Evolutionary conservation across 345 rosid genomes (phyloP), one percentile per base, ranked within the genome.

Genomic region (Punica granatum): DNA sequence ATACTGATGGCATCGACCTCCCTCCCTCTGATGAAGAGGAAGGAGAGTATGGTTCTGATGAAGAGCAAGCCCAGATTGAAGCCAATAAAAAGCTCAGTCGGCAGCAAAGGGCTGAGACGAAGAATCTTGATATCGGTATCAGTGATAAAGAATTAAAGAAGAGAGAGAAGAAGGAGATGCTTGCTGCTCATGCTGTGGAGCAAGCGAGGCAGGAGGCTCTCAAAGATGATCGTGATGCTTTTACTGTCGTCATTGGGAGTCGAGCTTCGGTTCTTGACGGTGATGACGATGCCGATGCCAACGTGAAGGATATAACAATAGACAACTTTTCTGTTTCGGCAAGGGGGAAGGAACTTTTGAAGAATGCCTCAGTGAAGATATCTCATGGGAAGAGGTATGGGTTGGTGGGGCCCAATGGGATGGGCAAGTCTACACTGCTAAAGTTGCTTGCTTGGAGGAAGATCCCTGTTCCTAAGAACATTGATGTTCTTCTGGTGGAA

Each of bases 361-460:
- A 88, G 85, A 88, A 89, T 79, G 77, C 96, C 2, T 78, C 92
- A 18, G 90, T 91, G 60, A 94, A 85, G 80, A 89, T 94, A 77
- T 91, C 99, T 14, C 99, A 92, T 70, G 99, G 96, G 35, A 91
- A 85, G 79, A 88, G 97, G 71, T 94, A 94, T 82, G 99, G 99
- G 33, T 81, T 94, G 77, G 89, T 94, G 37, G 98, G 99, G 63
- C 98, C 97, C 0, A 94, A 92, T 72, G 99, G 99, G 25, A 91
- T 76, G 89, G 99, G 99, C 25, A 94, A 94, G 78, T 94, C 99
- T 71, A 91, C 99, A 1, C 63, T 94, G 71, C 76, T 91, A 71
- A 94, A 91, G 88, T 90, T 91, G 65, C 90, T 94, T 71, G 96
- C 97, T 44, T 94, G 99, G 97, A 84, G 99, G 83, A 91, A 89